These are phyloP conservation scores for Hordeum marinum DNA, from an alignment of 176 grass and related monocot species.

Conservation along the genomic window DNA sequence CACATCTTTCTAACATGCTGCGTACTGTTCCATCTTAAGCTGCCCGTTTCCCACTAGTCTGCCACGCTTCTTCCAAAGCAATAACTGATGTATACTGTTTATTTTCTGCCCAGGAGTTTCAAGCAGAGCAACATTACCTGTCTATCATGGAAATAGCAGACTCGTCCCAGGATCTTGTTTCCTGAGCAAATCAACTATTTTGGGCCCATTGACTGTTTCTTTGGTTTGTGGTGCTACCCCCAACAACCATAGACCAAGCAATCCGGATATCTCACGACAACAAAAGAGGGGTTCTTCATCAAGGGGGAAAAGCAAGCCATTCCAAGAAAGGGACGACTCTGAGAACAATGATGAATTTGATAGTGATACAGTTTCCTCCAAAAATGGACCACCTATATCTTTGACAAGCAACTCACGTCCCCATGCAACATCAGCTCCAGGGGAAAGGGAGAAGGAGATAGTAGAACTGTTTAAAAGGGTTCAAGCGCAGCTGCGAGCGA, in stretches of 20 bases:
- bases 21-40: not conserved
- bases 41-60: not conserved
- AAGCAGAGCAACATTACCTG: constrained; percentile 28
- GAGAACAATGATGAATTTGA: constrained; percentile 59
- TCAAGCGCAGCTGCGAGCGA: constrained; percentile 52
- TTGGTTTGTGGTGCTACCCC: constrained; percentile 44
- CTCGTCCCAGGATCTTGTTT: constrained; percentile 32
- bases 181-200: constrained; percentile 28
- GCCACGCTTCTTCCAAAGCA: constrained; percentile 15
- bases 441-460: constrained; percentile 66
- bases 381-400: constrained; percentile 61
- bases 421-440: constrained; percentile 42
- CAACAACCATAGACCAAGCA: constrained; percentile 40
- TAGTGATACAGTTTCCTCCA: constrained; percentile 46
- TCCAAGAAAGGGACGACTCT: constrained; percentile 54
- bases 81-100: constrained; percentile 33
- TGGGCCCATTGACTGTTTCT: constrained; percentile 31
- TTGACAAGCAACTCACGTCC: constrained; percentile 33
- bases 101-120: constrained; percentile 35
- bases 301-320: constrained; percentile 36
- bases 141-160: constrained; percentile 26
- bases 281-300: constrained; percentile 25
- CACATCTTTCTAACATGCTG: not conserved
- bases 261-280: constrained; percentile 14
- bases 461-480: constrained; percentile 78